phyloP scores from a whole-genome alignment of 1,139 yeast species.

The Pichia sp. region DNA sequence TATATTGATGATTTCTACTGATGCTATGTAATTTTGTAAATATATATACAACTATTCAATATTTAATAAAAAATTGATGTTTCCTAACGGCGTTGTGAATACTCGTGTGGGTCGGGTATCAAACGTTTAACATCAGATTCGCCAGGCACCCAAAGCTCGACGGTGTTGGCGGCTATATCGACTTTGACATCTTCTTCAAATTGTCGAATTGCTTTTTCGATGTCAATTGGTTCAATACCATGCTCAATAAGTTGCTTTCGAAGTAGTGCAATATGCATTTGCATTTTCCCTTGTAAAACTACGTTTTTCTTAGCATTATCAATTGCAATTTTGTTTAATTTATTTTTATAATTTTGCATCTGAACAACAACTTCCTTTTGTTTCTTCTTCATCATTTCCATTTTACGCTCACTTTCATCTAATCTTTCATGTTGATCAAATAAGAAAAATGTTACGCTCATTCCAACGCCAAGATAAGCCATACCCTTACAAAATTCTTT shows the following conservation, averaged over 20 bases:
- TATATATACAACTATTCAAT: neutral
- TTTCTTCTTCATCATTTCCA: slow-evolving; percentile 18
- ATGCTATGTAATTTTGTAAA: too few species aligned
- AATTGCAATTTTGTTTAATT: slow-evolving; percentile 33
- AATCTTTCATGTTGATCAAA: slow-evolving; percentile 21
- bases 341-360: slow-evolving; percentile 25
- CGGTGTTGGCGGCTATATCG: slow-evolving; percentile 48
- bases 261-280: slow-evolving; percentile 56
- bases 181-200: slow-evolving; percentile 52
- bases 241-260: slow-evolving; percentile 49
- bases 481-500: slow-evolving; percentile 13
- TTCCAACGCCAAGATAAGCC: slow-evolving; percentile 14
- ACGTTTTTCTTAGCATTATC: slow-evolving; percentile 42
- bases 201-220: slow-evolving; percentile 46
- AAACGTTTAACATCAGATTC: slow-evolving; percentile 40
- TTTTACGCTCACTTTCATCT: slow-evolving; percentile 22
- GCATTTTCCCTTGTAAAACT: slow-evolving; percentile 46
- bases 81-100: slow-evolving; percentile 29
- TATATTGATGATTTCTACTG: too few species aligned
- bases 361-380: slow-evolving; percentile 26
- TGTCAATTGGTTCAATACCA: slow-evolving; percentile 46
- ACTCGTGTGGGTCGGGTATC: slow-evolving; percentile 56
- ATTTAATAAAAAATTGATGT: too few species aligned
- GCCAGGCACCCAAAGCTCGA: slow-evolving; percentile 56
- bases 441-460: slow-evolving; percentile 9